Percentiles rank a stretch among this genome's conserved stretches.
Conservation (phyloP, 1,284 basidiomycete species). For the Neotropicomus parvogracilis region DNA sequence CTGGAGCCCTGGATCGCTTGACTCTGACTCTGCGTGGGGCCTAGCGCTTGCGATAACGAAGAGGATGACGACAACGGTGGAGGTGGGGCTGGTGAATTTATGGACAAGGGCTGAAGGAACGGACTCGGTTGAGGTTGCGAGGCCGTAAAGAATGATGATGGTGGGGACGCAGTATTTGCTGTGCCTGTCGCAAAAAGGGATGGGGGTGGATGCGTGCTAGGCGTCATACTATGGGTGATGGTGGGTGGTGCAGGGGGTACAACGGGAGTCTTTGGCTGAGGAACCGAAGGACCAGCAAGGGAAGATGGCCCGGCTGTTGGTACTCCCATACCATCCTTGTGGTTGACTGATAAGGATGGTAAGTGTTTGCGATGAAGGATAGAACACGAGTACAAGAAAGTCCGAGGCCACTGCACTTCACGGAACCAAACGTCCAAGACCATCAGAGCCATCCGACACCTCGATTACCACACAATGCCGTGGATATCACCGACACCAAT, state of each 20-base stretch:
- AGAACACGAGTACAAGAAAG: not conserved
- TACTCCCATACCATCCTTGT: slow-evolving; percentile 17
- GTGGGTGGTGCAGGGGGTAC: slow-evolving; percentile 10
- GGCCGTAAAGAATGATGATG: slow-evolving; percentile 18
- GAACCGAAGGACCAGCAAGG: slow-evolving; percentile 11
- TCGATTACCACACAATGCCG: too few species aligned
- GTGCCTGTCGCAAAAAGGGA: slow-evolving; percentile 25
- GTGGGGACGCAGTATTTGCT: slow-evolving; percentile 13
- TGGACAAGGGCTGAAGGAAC: slow-evolving; percentile 23
- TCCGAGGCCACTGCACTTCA: too few species aligned
- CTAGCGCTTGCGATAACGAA: slow-evolving; percentile 27
- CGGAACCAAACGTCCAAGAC: not conserved
- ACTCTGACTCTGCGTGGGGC: slow-evolving; percentile 14
- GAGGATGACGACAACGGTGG: slow-evolving; percentile 20
- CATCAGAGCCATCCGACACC: too few species aligned
- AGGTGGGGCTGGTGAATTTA: slow-evolving; percentile 19
- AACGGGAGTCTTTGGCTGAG: slow-evolving; percentile 26
- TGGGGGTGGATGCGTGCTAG: slow-evolving; percentile 32
- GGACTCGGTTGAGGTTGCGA: slow-evolving; percentile 31
- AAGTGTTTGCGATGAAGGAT: slow-evolving; percentile 7
- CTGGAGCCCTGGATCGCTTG: slow-evolving; percentile 11
- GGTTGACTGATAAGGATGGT: slow-evolving; percentile 19
- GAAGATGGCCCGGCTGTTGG: slow-evolving; percentile 17
- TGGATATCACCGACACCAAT: too few species aligned
- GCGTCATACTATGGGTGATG: slow-evolving; percentile 31